phyloP scores from a whole-genome alignment of 1,284 basidiomycete species.

The Mycosarcoma maydis region DNA sequence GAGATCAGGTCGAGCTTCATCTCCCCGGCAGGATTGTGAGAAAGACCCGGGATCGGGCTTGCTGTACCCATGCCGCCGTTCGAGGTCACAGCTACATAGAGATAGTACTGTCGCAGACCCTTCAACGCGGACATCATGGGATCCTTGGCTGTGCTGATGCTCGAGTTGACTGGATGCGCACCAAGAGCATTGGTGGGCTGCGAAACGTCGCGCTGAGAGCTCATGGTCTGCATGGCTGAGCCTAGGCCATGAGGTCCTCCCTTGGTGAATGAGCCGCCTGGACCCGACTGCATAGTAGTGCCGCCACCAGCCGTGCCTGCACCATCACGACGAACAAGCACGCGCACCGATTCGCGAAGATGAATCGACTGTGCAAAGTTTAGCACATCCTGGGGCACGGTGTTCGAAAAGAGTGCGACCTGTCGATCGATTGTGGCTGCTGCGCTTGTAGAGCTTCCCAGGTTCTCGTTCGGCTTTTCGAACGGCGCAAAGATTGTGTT shows the following conservation, averaged over 20 bases:
- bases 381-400: slow-evolving; percentile 90
- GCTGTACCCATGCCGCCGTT: slow-evolving; percentile 81
- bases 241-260: slow-evolving; percentile 11
- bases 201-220: slow-evolving; percentile 74
- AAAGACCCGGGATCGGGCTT: slow-evolving; percentile 80
- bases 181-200: slow-evolving; percentile 67
- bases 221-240: slow-evolving; percentile 14
- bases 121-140: slow-evolving; percentile 46
- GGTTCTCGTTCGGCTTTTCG: slow-evolving; percentile 68
- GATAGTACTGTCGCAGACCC: slow-evolving; percentile 61
- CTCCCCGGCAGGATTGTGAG: slow-evolving; percentile 83
- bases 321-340: slow-evolving; percentile 91
- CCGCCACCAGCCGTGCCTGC: slow-evolving; percentile 18
- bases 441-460: slow-evolving; percentile 47
- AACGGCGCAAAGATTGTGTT: slow-evolving; percentile 67
- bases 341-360: slow-evolving; percentile 91
- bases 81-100: slow-evolving; percentile 65
- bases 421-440: slow-evolving; percentile 78
- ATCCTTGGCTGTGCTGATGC: slow-evolving; percentile 41
- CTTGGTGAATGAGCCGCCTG: slow-evolving; percentile 3
- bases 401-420: slow-evolving; percentile 94
- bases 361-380: slow-evolving; percentile 87
- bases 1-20: slow-evolving; percentile 96
- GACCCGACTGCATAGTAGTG: slow-evolving; percentile 11
- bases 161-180: slow-evolving; percentile 49